These are phyloP conservation scores for Helicocarpus griseus DNA, from an alignment of 2,329 filamentous ascomycete species.

Conservation along the genomic window DNA sequence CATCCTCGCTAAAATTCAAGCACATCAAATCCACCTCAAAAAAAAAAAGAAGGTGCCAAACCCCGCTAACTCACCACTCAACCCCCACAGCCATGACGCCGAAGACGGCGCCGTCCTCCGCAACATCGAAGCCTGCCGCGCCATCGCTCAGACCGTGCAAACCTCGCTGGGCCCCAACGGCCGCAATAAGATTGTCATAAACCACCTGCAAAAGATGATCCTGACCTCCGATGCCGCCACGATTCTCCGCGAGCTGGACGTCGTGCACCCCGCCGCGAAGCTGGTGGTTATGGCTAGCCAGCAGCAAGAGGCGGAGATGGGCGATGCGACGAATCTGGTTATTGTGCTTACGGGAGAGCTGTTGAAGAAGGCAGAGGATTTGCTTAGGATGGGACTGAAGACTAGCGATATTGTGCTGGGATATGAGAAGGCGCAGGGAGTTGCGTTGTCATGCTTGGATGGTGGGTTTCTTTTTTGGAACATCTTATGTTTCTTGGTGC, in stretches of 20 bases:
- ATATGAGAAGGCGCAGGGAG: conserved; percentile 88
- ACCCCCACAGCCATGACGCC: conserved; percentile 70
- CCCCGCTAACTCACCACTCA: conserved; percentile 9
- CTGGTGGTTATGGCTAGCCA: conserved; percentile 97
- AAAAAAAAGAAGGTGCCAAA: conserved; percentile 1
- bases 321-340: conserved; percentile 94
- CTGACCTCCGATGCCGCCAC: conserved; percentile 96
- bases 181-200: conserved; percentile 99
- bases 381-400: conserved; percentile 94
- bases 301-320: conserved; percentile 98
- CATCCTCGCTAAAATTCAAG: not conserved
- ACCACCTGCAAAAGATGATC: conserved; percentile 99
- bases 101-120: conserved; percentile 98
- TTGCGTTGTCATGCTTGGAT: conserved; percentile 75
- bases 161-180: conserved; percentile 95
- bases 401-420: conserved; percentile 94
- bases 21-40: not conserved
- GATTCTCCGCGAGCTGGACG: conserved; percentile 92
- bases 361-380: conserved; percentile 91
- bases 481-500: conserved; percentile 2
- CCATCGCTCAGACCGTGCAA: conserved; percentile 91
- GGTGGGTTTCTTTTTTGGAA: conserved; percentile 32
- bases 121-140: conserved; percentile 96
- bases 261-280: conserved; percentile 96
- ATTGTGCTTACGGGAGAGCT: conserved; percentile 93